Conservation (phyloP, 345 rosid species). For the Aegle marmelos region DNA sequence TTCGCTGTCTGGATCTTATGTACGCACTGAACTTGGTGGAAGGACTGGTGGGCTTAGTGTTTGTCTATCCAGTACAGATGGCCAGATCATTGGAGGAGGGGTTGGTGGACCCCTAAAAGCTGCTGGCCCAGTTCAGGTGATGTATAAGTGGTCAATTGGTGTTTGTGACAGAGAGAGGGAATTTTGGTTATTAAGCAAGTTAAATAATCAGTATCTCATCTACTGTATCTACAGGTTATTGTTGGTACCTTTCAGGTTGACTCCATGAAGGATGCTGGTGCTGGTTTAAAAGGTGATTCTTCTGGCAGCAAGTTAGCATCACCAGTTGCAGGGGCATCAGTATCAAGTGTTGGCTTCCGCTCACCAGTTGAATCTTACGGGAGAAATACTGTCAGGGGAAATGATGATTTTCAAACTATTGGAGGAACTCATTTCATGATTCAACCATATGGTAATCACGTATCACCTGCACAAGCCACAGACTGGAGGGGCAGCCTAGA, state of each 20-base stretch:
- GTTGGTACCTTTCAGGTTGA: constrained; percentile 64
- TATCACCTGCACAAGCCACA: constrained; percentile 34
- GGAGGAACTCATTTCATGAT: constrained; percentile 54
- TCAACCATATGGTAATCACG: constrained; percentile 46
- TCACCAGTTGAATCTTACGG: constrained; percentile 45
- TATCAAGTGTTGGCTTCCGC: constrained; percentile 39
- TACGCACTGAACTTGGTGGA: constrained; percentile 68
- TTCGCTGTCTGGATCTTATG: constrained; percentile 80
- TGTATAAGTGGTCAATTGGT: background rate
- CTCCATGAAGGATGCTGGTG: constrained; percentile 41
- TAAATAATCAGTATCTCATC: background rate
- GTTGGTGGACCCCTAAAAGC: constrained; percentile 82
- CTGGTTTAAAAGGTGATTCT: constrained; percentile 46
- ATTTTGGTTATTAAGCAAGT: background rate
- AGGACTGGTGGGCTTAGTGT: constrained; percentile 87
- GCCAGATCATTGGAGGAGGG: constrained; percentile 92
- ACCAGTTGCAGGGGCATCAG: constrained; percentile 43
- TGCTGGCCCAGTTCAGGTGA: constrained; percentile 92
- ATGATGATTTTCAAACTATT: constrained; percentile 41
- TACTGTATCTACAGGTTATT: constrained; percentile 48
- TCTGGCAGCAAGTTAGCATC: constrained; percentile 53
- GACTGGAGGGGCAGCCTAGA: constrained; percentile 53
- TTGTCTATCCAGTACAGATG: constrained; percentile 64
- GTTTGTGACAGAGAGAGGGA: background rate
- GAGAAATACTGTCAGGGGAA: constrained; percentile 42